Evolutionary conservation across 2,329 filamentous ascomycete species (phyloP), one percentile per base, ranked within the genome.

Genomic region (Fusarium nodosum): DNA sequence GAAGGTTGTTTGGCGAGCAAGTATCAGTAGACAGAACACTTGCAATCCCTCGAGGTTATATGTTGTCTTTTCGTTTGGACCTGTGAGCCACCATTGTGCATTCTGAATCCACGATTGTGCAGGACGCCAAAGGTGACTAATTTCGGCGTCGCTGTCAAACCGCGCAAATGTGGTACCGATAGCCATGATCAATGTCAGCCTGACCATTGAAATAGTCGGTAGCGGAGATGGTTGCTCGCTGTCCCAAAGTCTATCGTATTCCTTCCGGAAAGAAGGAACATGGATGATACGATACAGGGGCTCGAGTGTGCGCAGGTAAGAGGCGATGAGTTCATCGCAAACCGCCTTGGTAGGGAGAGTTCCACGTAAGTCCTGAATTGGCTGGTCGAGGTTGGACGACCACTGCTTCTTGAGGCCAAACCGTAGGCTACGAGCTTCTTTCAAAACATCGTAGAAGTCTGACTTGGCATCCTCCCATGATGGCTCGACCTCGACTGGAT

Each of bases 71-170:
- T 75, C 73, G 13, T 57, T 65, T 44, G 73, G 71, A 1, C 73
- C 71, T 15, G 68, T 74, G 6, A 75, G 60, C 72, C 72, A 75
- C 71, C 72, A 75, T 47, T 75, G 72, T 6, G 71, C 71, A 33
- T 75, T 75, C 47, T 74, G 73, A 11, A 75, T 65, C 73, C 73
- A 75, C 2, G 53, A 70, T 41, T 75, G 73, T 3, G 73, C 59
- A 38, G 73, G 69, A 8, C 51, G 61, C 39, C 54, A 62, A 16
- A 70, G 31, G 10, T 68, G 51, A 10, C 50, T 63, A 30, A 56
- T 44, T 24, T 75, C 61, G 13, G 24, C 28, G n/a, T 75, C 71
- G 18, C 56, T 60, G 4, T 44, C 34, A 12, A 64, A 58, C 5
- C 22, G 57, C 10, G 64, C 68, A 28, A 74, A 75, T 1, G 71